phyloP scores from a whole-genome alignment of 2,329 filamentous ascomycete genomes.

The Cladorrhinum sp. region DNA sequence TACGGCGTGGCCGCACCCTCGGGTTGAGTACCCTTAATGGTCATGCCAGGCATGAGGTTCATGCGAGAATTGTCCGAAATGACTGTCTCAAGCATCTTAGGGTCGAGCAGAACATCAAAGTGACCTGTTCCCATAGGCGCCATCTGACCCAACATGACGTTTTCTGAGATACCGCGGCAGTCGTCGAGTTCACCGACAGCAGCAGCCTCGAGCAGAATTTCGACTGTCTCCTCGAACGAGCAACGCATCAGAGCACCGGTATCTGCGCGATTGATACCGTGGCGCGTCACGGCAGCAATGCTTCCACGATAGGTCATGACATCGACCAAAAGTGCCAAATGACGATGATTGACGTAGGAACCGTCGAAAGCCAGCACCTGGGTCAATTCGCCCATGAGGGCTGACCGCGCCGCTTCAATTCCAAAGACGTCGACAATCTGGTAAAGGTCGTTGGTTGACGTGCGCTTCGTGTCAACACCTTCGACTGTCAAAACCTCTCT shows the following conservation, averaged over 20 bases:
- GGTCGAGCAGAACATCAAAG: conserved; percentile 90
- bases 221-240: conserved; percentile 98
- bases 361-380: conserved; percentile 96
- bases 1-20: conserved; percentile 93
- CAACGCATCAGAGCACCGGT: conserved; percentile 98
- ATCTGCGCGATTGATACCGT: conserved; percentile 97
- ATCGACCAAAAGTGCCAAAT: conserved; percentile 91
- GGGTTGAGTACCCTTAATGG: conserved; percentile 69
- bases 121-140: conserved; percentile 96
- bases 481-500: conserved; percentile 80
- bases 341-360: conserved; percentile 98
- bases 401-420: conserved; percentile 88
- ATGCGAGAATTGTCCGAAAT: conserved; percentile 88
- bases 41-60: conserved; percentile 76
- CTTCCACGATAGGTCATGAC: conserved; percentile 96
- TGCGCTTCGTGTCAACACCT: conserved; percentile 81
- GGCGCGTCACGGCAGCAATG: conserved; percentile 93
- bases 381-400: conserved; percentile 83
- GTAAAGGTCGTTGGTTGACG: conserved; percentile 93
- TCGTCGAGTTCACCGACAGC: conserved; percentile 94
- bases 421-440: conserved; percentile 93
- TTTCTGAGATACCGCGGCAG: conserved; percentile 96
- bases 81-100: conserved; percentile 91
- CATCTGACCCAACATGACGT: conserved; percentile 96
- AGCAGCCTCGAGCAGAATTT: conserved; percentile 94